These are phyloP conservation scores for Backusella tarrabulga DNA, from an alignment of 192 early-diverging fungal species.

Conservation along the genomic window DNA sequence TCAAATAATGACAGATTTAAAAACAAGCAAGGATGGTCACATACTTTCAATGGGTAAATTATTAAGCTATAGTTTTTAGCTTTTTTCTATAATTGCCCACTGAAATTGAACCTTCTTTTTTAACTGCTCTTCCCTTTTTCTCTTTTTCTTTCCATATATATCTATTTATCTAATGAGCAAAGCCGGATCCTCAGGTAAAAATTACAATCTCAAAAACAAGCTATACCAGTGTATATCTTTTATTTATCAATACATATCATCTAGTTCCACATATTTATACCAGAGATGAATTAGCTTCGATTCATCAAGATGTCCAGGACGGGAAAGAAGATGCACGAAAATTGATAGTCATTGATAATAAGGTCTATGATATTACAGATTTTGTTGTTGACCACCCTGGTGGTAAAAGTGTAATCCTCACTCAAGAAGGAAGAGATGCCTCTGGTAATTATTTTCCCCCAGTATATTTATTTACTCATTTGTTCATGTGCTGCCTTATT, in stretches of 20 bases:
- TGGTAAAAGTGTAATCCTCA: slow-evolving; percentile 65
- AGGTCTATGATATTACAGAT: slow-evolving; percentile 78
- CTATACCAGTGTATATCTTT: background rate
- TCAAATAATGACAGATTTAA: background rate
- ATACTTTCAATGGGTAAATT: background rate
- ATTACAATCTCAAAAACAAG: background rate
- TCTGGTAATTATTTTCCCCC: slow-evolving; percentile 44
- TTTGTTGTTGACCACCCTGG: slow-evolving; percentile 78
- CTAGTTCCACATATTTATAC: slow-evolving; percentile 24
- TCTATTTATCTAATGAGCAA: background rate
- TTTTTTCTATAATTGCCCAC: background rate
- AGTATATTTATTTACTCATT: background rate
- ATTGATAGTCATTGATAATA: slow-evolving; percentile 72
- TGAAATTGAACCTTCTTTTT: background rate
- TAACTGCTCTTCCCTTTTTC: background rate
- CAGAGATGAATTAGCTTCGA: slow-evolving; percentile 19
- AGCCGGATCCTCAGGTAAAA: background rate
- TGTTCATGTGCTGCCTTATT: background rate
- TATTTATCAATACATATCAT: background rate
- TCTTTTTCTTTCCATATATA: background rate
- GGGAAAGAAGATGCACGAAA: slow-evolving; percentile 40
- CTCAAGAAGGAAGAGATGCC: slow-evolving; percentile 75
- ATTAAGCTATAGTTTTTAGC: background rate
- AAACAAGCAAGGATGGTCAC: background rate
- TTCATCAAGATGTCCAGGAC: slow-evolving; percentile 24